phyloP scores from a whole-genome alignment of 2,329 filamentous ascomycete genomes.

The Pseudocercospora pini-densiflorae region DNA sequence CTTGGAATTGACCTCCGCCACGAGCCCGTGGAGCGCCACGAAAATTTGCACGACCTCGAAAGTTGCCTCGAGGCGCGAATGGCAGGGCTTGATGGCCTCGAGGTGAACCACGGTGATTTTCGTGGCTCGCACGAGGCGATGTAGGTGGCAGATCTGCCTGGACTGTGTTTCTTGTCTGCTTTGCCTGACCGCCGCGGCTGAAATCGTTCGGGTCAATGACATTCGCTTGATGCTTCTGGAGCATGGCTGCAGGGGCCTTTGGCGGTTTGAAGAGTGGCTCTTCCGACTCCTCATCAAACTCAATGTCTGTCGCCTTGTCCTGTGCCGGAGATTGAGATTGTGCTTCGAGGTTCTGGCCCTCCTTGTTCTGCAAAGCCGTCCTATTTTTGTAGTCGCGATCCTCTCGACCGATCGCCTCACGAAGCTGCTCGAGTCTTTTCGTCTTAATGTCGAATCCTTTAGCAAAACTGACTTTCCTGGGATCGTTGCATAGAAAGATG shows the following conservation, averaged over 20 bases:
- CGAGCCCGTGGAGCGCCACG: constrained; percentile 31
- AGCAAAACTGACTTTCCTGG: constrained; percentile 50
- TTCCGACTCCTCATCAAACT: constrained; percentile 22
- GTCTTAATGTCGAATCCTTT: constrained; percentile 56
- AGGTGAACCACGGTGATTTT: constrained; percentile 22
- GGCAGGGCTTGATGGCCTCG: constrained; percentile 25
- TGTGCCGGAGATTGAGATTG: neutral
- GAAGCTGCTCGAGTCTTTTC: constrained; percentile 56
- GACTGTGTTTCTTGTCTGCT: constrained; percentile 11
- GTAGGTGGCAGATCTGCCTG: constrained; percentile 20
- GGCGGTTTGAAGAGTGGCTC: constrained; percentile 37
- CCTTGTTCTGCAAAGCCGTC: constrained; percentile 35
- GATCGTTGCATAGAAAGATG: constrained; percentile 58
- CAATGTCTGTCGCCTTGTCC: constrained; percentile 6
- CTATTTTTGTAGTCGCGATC: constrained; percentile 52
- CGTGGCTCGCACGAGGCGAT: constrained; percentile 21
- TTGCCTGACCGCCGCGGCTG: constrained; percentile 41
- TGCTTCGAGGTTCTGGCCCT: constrained; percentile 27
- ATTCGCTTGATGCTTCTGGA: constrained; percentile 33
- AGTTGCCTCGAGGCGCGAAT: constrained; percentile 30
- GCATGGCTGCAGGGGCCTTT: constrained; percentile 39
- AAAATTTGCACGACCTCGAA: constrained; percentile 32
- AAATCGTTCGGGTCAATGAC: constrained; percentile 56
- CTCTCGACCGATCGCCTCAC: constrained; percentile 54
- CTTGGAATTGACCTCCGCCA: constrained; percentile 22